A percentile compares a stretch with the other conserved stretches of the same genome.
Evolutionary conservation across 495 filamentous ascomycete species (phyloP).

Genomic region (Rostrohypoxylon terebratum): DNA sequence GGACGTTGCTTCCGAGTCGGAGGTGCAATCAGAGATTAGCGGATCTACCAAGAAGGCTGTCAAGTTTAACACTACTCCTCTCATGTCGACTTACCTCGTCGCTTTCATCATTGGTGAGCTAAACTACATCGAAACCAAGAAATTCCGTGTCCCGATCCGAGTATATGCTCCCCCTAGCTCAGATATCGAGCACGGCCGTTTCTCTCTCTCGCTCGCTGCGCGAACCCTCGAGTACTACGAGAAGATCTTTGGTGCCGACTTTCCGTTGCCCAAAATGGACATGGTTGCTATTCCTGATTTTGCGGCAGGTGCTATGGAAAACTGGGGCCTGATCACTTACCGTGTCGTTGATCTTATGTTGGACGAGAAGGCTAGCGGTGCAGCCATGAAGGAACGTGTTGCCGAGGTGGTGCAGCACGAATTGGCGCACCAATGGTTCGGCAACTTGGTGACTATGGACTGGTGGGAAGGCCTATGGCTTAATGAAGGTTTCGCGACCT

Average conservation of each 20-base stretch:
- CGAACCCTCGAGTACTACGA: conserved; percentile 78
- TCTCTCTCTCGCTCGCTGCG: conserved; percentile 76
- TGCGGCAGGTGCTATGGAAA: conserved; percentile 95
- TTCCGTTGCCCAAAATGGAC: conserved; percentile 90
- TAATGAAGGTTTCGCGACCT: conserved; percentile 95
- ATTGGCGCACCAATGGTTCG: conserved; percentile 98
- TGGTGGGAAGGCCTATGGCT: conserved; percentile 99
- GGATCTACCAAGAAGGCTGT: conserved; percentile 73
- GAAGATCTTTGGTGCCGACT: conserved; percentile 77
- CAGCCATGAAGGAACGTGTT: conserved; percentile 92
- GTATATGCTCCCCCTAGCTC: conserved; percentile 74
- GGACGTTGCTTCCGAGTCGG: conserved; percentile 75
- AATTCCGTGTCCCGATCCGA: conserved; percentile 78
- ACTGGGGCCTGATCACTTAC: conserved; percentile 98
- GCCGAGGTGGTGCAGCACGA: conserved; percentile 97
- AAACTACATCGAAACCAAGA: conserved; percentile 77
- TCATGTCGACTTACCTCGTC: conserved; percentile 83
- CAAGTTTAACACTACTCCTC: conserved; percentile 77
- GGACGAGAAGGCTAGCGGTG: conserved; percentile 90
- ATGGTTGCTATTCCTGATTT: conserved; percentile 98
- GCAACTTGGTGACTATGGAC: conserved; percentile 98
- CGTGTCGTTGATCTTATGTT: conserved; percentile 90
- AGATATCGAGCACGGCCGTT: conserved; percentile 73
- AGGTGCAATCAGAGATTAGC: conserved; percentile 65
- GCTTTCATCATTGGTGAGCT: conserved; percentile 83